These are phyloP conservation scores for Trametes cinnabarina DNA, from an alignment of 768 basidiomycete genomes.

Conservation along the genomic window DNA sequence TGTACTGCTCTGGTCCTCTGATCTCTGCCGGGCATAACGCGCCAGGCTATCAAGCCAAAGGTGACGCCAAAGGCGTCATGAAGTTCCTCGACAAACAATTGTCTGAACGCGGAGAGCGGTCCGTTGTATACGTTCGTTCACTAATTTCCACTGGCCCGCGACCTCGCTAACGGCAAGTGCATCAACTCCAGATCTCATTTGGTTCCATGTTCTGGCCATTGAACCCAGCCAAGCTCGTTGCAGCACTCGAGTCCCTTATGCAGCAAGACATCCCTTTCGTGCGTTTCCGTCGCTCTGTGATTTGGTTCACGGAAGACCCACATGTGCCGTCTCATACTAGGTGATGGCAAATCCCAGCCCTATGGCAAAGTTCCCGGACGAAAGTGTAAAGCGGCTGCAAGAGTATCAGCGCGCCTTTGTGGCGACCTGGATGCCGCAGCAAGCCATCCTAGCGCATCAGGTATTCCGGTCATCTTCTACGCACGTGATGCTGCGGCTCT, in stretches of 20 bases:
- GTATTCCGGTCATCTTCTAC: not conserved
- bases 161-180: not conserved
- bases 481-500: not conserved
- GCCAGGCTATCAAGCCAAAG: not conserved
- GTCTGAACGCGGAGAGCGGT: not conserved
- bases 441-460: not conserved
- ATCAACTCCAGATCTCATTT: not conserved
- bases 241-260: not conserved
- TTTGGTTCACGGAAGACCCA: not conserved
- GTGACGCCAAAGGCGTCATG: not conserved
- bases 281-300: not conserved
- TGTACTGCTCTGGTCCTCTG: not conserved
- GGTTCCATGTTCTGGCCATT: not conserved
- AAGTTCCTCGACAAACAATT: not conserved
- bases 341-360: not conserved
- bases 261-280: not conserved
- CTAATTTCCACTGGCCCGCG: not conserved
- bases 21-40: not conserved
- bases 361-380: not conserved
- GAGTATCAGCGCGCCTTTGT: not conserved
- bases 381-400: not conserved
- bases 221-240: not conserved
- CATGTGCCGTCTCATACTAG: not conserved
- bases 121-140: not conserved
- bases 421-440: not conserved